Evolutionary conservation across 257 asterid species (phyloP), one percentile per base, ranked within the genome.

Genomic region (Solanum bulbocastanum): DNA sequence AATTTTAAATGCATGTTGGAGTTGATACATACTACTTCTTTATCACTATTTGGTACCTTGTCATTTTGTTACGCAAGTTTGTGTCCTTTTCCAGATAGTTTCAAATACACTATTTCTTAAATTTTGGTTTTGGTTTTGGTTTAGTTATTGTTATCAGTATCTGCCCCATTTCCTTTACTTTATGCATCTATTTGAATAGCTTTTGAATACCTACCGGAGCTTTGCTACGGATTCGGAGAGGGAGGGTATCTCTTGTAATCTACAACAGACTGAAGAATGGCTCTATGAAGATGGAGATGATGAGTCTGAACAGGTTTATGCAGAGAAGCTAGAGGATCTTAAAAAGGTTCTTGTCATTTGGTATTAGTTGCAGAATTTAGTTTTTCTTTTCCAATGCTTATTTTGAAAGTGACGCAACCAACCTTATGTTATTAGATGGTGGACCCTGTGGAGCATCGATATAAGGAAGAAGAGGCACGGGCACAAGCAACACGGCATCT

Each of bases 221-320:
- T 97, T 94, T 91, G 96, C 93, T 76, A 92, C 94, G 13, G 97
- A 95, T 88, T 84, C 89, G 86, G 99, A 97, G 83, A 94, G 92
- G 81, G 98, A 94, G 73, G 93, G 90, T 60, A 94, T 97, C 87
- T 93, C 95, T 65, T 90, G 87, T 91, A 91, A 90, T 89, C 93
- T 97, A 90, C 99, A 94, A 84, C 94, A 90, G 89, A 94, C 96
- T 22, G 99, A 97, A 91, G 98, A 95, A 36, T 97, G 99, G 99
- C 98, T 97, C 56, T 97, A 97, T 88, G 98, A 94, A 86, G 99
- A 94, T 56, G 99, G 99, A 84, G 98, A 95, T 83, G 98, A 96
- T 87, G 99, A 97, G 92, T 88, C 99, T 89, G 98, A 95, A 90
- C 37, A 91, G 88, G 95, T 94, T 49, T 97, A 97, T 87, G 23